A percentile compares a stretch with the other conserved stretches of the same genome.
These are phyloP conservation scores for Salvia hispanica DNA, from an alignment of 257 asterid genomes.

Conservation along the genomic window DNA sequence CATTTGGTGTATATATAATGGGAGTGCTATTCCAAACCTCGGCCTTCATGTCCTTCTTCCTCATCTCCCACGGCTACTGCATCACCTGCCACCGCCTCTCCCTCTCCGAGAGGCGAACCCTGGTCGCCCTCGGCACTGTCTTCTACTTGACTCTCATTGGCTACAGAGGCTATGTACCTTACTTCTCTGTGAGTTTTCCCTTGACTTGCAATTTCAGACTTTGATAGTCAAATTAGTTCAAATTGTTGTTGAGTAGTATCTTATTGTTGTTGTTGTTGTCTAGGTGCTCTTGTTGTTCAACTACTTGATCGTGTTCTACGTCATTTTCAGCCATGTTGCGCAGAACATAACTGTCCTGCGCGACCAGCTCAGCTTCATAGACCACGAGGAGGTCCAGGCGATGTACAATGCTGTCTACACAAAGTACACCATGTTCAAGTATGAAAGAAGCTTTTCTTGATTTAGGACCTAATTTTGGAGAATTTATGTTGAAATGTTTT, in stretches of 20 bases:
- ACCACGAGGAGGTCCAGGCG: slow-evolving; percentile 62
- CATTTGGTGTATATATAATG: slow-evolving; percentile 81
- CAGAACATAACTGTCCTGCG: slow-evolving; percentile 58
- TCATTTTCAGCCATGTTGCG: slow-evolving; percentile 65
- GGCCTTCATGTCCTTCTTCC: slow-evolving; percentile 62
- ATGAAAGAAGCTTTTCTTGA: slow-evolving; percentile 35
- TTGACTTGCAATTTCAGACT: too few relatives aligned
- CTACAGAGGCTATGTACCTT: slow-evolving; percentile 78
- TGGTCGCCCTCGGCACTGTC: slow-evolving; percentile 62
- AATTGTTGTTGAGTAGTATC: too few relatives aligned
- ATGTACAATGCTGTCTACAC: slow-evolving; percentile 78
- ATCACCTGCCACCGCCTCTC: slow-evolving; percentile 79
- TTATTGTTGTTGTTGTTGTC: slow-evolving; percentile 5
- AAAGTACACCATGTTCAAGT: slow-evolving; percentile 84
- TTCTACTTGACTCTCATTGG: slow-evolving; percentile 84
- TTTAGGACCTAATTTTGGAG: too few relatives aligned
- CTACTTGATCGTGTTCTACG: slow-evolving; percentile 57
- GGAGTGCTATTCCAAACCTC: slow-evolving; percentile 76
- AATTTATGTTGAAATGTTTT: too few relatives aligned
- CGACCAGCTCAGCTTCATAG: slow-evolving; percentile 71
- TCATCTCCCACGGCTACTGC: slow-evolving; percentile 81
- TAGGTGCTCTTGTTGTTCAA: slow-evolving; percentile 63
- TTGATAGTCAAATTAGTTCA: too few relatives aligned
- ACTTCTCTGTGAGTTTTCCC: slow-evolving; percentile 61
- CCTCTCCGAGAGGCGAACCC: slow-evolving; percentile 61